Conservation (phyloP, 768 basidiomycete species). For the Clitopilus hobsonii region DNA sequence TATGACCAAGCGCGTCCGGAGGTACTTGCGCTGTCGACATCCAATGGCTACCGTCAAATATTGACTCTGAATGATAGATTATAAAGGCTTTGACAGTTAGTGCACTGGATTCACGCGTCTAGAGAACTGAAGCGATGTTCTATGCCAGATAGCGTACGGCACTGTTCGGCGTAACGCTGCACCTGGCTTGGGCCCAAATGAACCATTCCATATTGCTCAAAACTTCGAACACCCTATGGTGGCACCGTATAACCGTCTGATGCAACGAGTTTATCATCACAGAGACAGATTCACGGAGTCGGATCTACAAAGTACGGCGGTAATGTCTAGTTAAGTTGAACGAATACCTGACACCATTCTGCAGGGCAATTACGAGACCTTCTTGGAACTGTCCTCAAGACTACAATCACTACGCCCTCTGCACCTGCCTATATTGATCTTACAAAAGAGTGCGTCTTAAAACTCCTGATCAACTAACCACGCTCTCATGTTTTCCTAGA, state of each 20-base stretch:
- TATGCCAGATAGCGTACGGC: constrained; percentile 29
- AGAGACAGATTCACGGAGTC: constrained; percentile 28
- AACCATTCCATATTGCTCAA: constrained; percentile 24
- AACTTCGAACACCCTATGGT: constrained; percentile 27
- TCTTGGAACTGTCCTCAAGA: not conserved
- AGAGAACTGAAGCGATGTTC: not conserved
- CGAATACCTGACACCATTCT: not conserved
- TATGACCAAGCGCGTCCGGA: constrained; percentile 44
- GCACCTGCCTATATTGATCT: not conserved
- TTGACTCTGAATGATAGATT: constrained; percentile 30
- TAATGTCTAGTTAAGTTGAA: not conserved
- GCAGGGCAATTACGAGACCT: constrained; percentile 4
- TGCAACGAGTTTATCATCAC: constrained; percentile 23
- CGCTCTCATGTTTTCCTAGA: not conserved
- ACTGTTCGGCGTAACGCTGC: constrained; percentile 28
- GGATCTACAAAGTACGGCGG: constrained; percentile 23
- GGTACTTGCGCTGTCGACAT: constrained; percentile 26
- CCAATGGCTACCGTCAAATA: constrained; percentile 1
- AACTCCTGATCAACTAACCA: not conserved
- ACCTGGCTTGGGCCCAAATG: constrained; percentile 11
- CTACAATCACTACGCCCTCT: not conserved
- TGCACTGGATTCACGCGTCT: not conserved
- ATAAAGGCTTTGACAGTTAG: constrained; percentile 41
- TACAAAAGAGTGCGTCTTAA: not conserved
- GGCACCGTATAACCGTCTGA: constrained; percentile 27